Conservation (phyloP, 1,284 basidiomycete species). For the Volvariella volvacea region DNA sequence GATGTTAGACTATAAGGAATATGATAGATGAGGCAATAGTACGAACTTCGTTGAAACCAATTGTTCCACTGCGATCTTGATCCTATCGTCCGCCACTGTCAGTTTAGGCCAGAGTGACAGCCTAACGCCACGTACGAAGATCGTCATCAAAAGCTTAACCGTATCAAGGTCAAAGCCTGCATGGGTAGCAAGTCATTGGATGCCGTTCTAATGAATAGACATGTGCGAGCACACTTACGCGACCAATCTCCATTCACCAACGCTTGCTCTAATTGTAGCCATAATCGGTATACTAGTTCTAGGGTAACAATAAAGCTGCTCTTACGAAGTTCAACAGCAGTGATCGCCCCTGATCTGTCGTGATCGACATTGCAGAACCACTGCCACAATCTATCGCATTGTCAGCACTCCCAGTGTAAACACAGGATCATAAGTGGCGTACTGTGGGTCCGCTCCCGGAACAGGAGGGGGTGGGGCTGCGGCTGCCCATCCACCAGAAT, state of each 20-base stretch:
- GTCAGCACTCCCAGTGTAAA: not conserved
- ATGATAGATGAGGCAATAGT: slow-evolving; percentile 1
- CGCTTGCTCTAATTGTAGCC: slow-evolving; percentile 43
- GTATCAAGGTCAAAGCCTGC: slow-evolving; percentile 78
- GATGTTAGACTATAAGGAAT: not conserved
- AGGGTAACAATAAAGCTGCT: slow-evolving; percentile 10
- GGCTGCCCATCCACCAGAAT: slow-evolving; percentile 30
- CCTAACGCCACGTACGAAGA: slow-evolving; percentile 51
- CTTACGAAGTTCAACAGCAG: slow-evolving; percentile 60
- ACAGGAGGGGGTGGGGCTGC: slow-evolving; percentile 35
- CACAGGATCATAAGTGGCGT: slow-evolving; percentile 18
- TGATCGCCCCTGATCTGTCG: slow-evolving; percentile 63
- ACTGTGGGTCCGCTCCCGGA: slow-evolving; percentile 68
- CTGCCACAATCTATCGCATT: slow-evolving; percentile 48
- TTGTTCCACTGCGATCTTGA: slow-evolving; percentile 65
- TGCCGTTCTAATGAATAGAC: slow-evolving; percentile 5
- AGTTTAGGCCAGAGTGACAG: not conserved
- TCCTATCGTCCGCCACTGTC: slow-evolving; percentile 40
- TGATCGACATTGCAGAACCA: slow-evolving; percentile 71
- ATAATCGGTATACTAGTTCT: not conserved
- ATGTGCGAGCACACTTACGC: slow-evolving; percentile 41
- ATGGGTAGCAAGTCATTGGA: slow-evolving; percentile 1
- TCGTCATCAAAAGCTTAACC: slow-evolving; percentile 75
- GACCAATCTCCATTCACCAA: slow-evolving; percentile 77
- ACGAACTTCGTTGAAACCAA: slow-evolving; percentile 66